Base-by-base conservation (phyloP, 768 basidiomycete species). In the Hydnomerulius pinastri region DNA sequence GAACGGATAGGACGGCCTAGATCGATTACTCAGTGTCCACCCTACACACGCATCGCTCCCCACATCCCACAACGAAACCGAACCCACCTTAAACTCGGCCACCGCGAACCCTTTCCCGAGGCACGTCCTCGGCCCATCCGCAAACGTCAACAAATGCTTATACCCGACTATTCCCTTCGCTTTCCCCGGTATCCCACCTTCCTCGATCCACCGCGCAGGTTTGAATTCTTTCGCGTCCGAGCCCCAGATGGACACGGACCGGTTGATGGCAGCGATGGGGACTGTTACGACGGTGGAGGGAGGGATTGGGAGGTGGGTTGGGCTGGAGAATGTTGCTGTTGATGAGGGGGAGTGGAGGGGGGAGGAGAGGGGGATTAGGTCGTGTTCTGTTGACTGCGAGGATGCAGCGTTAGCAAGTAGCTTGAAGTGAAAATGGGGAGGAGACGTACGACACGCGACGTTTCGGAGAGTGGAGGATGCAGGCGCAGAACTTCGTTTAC, bases 71-170 rank as follows among this genome's bases (percentile, higher is more conserved):
- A n/a, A n/a, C n/a, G n/a, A n/a, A n/a, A 33, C 32, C 17, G 21
- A 13, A 32, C 56, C 12, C 15, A 75, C 75, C 70, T 77, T 77
- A 52, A 75, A 63, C 50, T 74, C 70, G 0, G 70, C 65, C 18
- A 76, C 46, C 2, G 76, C 74, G 50, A 78, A 78, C 12, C 59
- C 60, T 29, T 69, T 72, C 13, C 78, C 78, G 10, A 77, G 62
- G 51, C 78, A 80, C n/a, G 63, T 68, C 28, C 76, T 62, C 4
- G 74, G 71, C 1, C 78, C 78, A 48, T 79, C 77, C 2, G 67
- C 56, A 51, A 79, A 79, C 0, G 73, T 75, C 48, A 75, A 63
- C 2, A 78, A 46, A 32, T 78, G 76, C 15, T 65, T 60, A 28
- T 72, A 66, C 2, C 73, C 71, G 30, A 69, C 69, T 33, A 74